Evolutionary conservation across 441 rosid species (phyloP), one percentile per base, ranked within the genome.

Genomic region (Arabidopsis lyrata): DNA sequence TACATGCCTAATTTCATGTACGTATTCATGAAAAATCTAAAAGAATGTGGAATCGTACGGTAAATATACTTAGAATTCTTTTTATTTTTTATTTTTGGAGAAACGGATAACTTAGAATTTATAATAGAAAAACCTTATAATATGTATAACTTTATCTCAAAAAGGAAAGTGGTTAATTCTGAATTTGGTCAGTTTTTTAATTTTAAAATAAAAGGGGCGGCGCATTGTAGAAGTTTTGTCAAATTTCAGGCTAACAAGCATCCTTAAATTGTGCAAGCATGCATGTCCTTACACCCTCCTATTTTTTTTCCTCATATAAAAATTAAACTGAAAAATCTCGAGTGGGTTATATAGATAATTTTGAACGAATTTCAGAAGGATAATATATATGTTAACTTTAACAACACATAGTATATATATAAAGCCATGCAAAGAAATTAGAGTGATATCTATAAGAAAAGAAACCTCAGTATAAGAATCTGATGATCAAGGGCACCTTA

Each of bases 91-190:
- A n/a, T n/a, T n/a, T n/a, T n/a, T n/a, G n/a, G n/a, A n/a, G n/a
- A n/a, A n/a, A n/a, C 15, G 31, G 24, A 36, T 39, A 54, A 39
- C 20, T 55, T 41, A 24, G 2, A 41, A 12, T 50, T 4, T n/a
- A 54, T 8, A 3, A 53, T n/a, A 54, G 45, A 16, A 41, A 58
- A 35, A 35, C 5, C 15, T 32, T 36, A 36, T 58, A 36, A 35
- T 10, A 18, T 18, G n/a, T 42, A 27, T n/a, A 27, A 53, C 52
- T 71, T 72, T 54, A 63, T 63, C 70, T 45, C 0, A 14, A 57
- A 73, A 57, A 57, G 72, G 77, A 65, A 73, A 73, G 66, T 56
- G 34, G 42, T 56, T 57, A 38, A 56, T 16, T 65, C 72, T 48
- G 50, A 48, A 73, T 47, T 47, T 57, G 53, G 66, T 47, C 66